phyloP scores from a whole-genome alignment of 2,329 filamentous ascomycete genomes.

The Colletotrichum endophyticum region DNA sequence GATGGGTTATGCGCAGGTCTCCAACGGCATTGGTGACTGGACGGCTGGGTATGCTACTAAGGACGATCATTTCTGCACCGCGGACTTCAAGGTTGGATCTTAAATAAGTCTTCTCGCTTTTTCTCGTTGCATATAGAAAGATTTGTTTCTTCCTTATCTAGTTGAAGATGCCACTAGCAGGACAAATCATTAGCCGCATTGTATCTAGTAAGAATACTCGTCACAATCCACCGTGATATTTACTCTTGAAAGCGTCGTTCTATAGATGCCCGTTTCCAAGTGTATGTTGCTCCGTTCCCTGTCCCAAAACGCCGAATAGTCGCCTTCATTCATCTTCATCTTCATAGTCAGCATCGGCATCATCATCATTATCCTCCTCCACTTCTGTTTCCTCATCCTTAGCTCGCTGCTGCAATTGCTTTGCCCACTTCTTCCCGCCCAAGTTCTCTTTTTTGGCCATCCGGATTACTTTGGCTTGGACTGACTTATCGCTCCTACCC shows the following conservation, averaged over 20 bases:
- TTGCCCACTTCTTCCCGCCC: background rate
- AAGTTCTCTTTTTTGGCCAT: background rate
- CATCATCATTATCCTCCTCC: background rate
- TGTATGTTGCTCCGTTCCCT: rapidly evolving
- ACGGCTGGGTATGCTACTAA: background rate
- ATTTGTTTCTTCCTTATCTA: rapidly evolving
- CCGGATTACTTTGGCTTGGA: background rate
- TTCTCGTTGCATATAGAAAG: background rate
- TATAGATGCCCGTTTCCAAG: background rate
- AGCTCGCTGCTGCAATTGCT: background rate
- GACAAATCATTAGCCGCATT: rapidly evolving
- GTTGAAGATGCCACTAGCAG: background rate
- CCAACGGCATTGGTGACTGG: background rate
- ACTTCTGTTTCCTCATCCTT: background rate
- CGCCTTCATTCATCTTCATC: background rate
- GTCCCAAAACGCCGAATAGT: background rate
- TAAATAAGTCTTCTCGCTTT: background rate
- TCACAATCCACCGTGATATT: background rate
- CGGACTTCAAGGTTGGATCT: background rate
- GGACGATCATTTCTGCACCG: background rate
- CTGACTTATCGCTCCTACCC: background rate
- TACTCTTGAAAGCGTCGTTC: background rate
- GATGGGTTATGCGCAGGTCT: background rate
- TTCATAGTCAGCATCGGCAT: background rate
- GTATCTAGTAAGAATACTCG: background rate